A percentile compares a stretch with the other conserved stretches of the same genome.
These are phyloP conservation scores for Ormosia semicastrata DNA, from an alignment of 306 rosid species.

Conservation along the genomic window DNA sequence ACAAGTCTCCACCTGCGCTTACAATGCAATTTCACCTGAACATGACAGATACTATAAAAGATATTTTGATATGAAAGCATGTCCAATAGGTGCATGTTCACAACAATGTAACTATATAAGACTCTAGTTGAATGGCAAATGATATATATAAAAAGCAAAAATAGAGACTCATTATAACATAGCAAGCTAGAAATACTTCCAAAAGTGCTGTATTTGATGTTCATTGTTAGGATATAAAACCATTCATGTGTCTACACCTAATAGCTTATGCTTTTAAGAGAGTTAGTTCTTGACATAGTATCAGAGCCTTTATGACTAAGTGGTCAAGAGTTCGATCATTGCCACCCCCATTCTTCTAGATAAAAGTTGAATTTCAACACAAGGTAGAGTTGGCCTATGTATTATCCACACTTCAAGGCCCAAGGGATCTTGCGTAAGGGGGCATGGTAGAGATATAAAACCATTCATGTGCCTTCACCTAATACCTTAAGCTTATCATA, in stretches of 20 bases:
- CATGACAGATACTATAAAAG: slow-evolving; percentile 21
- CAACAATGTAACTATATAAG: neutral
- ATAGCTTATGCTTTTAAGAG: neutral
- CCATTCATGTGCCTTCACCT: too few species aligned
- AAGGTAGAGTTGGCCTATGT: too few species aligned
- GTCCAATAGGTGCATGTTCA: neutral
- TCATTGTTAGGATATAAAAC: too few species aligned
- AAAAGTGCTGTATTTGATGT: neutral
- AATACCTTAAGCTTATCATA: too few species aligned
- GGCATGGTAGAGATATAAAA: too few species aligned
- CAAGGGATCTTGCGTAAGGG: too few species aligned
- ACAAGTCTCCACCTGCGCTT: slow-evolving; percentile 84
- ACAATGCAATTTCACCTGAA: slow-evolving; percentile 8
- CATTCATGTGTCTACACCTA: neutral
- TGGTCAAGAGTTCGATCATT: too few species aligned
- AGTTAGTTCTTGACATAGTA: too few species aligned
- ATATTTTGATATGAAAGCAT: neutral
- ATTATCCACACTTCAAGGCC: too few species aligned
- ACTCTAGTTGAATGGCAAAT: neutral
- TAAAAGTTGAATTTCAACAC: too few species aligned
- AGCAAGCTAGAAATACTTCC: neutral
- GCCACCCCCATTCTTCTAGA: too few species aligned
- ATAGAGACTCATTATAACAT: neutral
- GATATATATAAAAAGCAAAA: neutral
- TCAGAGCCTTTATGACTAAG: too few species aligned